Evolutionary conservation across 176 grass and related monocot species (phyloP).

Genomic region (Olyra latifolia): DNA sequence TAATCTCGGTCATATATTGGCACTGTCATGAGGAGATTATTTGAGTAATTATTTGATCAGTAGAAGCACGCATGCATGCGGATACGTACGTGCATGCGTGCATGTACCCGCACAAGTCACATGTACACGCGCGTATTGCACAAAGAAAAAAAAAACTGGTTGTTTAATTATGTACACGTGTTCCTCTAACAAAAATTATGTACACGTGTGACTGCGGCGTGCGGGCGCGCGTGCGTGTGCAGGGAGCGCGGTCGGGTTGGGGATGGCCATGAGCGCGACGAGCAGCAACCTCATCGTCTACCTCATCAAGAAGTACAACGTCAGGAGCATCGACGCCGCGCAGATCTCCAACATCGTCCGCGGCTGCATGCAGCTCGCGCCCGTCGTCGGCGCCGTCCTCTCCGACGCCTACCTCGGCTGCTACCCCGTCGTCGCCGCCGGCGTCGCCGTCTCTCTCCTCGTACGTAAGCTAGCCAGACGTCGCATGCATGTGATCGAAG

Average conservation of each 20-base stretch:
- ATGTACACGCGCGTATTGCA: no score
- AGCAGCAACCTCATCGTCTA: constrained; percentile 52
- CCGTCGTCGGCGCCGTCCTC: constrained; percentile 44
- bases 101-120: no score
- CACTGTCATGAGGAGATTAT: no score
- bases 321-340: constrained; percentile 45
- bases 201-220: not conserved
- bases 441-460: constrained; percentile 21
- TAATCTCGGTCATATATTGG: no score
- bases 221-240: not conserved
- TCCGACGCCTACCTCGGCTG: constrained; percentile 58
- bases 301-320: constrained; percentile 54
- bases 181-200: no score
- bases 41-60: no score
- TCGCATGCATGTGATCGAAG: no score
- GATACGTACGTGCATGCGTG: not conserved
- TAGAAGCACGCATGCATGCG: no score
- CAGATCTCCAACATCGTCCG: constrained; percentile 50
- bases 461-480: no score
- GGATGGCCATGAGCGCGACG: constrained; percentile 25
- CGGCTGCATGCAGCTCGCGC: constrained; percentile 42
- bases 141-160: no score
- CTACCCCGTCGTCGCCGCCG: constrained; percentile 38
- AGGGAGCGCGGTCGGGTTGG: constrained; percentile 43
- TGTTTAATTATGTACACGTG: no score